Evolutionary conservation across 805 yeast genomes (phyloP).

Genomic region (Zygoascus ofunaensis): DNA sequence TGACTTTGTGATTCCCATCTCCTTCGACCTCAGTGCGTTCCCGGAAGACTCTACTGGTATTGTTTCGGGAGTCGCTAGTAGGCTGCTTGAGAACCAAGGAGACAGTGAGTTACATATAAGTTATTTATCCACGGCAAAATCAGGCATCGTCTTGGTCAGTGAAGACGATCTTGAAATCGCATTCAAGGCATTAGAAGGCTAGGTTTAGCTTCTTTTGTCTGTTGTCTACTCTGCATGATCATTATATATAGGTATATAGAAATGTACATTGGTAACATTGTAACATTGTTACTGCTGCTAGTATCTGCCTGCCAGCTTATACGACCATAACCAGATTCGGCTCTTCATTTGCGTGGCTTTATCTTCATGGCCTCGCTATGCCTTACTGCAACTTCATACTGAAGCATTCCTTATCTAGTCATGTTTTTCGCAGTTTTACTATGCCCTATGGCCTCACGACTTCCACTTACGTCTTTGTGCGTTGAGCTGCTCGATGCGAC

Average conservation of each 20-base stretch:
- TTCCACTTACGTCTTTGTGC: conserved; percentile 1
- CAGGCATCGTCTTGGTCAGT: conserved; percentile 53
- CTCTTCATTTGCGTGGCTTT: no score
- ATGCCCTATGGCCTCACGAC: no score
- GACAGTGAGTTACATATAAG: conserved; percentile 37
- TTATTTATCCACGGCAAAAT: conserved; percentile 51
- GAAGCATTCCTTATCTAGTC: no score
- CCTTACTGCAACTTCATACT: no score
- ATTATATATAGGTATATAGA: no score
- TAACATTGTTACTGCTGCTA: no score
- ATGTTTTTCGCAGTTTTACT: no score
- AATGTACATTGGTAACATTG: not conserved
- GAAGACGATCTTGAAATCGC: conserved; percentile 37
- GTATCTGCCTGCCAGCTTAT: no score
- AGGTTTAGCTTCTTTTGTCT: no score
- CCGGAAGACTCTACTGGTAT: conserved; percentile 58
- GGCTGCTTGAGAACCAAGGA: conserved; percentile 31
- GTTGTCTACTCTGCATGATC: no score
- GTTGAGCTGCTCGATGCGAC: not conserved
- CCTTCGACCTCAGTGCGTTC: conserved; percentile 42
- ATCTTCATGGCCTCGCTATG: no score
- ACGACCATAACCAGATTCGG: no score
- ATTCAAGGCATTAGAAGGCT: conserved; percentile 9
- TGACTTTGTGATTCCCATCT: conserved; percentile 49
- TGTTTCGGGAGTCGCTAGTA: conserved; percentile 54